Evolutionary conservation across 768 basidiomycete species (phyloP), one percentile per base, ranked within the genome.

Genomic region (Mycena sanguinolenta): DNA sequence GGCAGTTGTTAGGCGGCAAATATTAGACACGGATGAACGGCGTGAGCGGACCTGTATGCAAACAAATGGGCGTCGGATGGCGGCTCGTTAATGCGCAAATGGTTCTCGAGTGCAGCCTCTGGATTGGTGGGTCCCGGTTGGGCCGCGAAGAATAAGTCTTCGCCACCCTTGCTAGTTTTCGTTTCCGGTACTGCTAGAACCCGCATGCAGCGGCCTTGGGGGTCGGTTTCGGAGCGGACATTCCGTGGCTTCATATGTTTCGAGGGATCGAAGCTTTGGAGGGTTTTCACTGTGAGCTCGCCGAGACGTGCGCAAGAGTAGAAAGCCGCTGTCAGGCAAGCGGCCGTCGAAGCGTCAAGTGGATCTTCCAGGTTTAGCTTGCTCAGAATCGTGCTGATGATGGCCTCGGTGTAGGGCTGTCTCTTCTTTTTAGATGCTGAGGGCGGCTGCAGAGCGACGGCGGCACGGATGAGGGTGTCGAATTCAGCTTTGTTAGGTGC

Each of bases 21-120:
- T n/a, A n/a, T n/a, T n/a, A n/a, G n/a, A n/a, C n/a, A n/a, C n/a
- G n/a, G n/a, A n/a, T n/a, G n/a, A n/a, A n/a, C n/a, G n/a, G n/a
- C 54, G 23, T 25, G 49, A 3, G 36, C 53, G 2, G 9, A 49
- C 21, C 64, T 25, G 70, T 80, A 83, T 0, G 80, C 39, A 62
- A 84, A 84, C 0, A 84, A 77, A n/a, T 73, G 80, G 6, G 23
- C 59, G 3, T 75, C 32, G 0, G 38, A 58, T 0, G 74, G 66
- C 0, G 81, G 79, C 4, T 66, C 46, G 67, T 84, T 84, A 28
- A 84, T 50, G 0, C 4, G 27, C 30, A 82, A 46, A 46, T 84
- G 82, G 53, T 77, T 77, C 0, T 27, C 27, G 0, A 82, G 62
- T 0, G 77, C 75, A 0, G 38, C 39, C 0, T 58, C 30, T 0